These are phyloP conservation scores for Candida broadrunensis DNA, from an alignment of 805 yeast species.

Conservation along the genomic window DNA sequence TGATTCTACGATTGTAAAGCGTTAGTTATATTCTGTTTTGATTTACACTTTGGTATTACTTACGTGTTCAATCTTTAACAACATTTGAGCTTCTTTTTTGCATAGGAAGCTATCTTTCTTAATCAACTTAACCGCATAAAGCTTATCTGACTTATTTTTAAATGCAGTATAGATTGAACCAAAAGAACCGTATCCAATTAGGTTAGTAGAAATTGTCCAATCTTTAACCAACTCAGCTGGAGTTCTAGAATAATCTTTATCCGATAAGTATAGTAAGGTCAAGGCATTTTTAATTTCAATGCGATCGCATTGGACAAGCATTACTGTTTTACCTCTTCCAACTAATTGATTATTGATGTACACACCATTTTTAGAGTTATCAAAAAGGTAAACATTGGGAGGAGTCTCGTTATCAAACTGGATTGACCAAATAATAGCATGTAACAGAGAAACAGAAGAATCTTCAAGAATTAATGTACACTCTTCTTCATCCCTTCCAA, in stretches of 20 bases:
- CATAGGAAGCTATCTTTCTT: background rate
- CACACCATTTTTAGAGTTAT: constrained; percentile 51
- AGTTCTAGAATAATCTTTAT: background rate
- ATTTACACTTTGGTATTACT: too few species aligned
- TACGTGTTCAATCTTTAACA: constrained; percentile 39
- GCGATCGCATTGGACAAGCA: constrained; percentile 37
- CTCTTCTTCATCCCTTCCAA: constrained; percentile 39
- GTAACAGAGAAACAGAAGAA: constrained; percentile 42
- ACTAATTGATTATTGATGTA: constrained; percentile 34
- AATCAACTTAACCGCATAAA: constrained; percentile 51
- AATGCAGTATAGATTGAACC: constrained; percentile 48
- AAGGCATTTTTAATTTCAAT: constrained; percentile 29
- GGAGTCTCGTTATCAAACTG: constrained; percentile 47
- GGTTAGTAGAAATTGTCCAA: constrained; percentile 43
- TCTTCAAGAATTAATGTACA: constrained; percentile 31
- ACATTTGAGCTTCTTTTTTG: constrained; percentile 16
- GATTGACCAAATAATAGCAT: constrained; percentile 47
- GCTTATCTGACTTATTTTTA: constrained; percentile 15
- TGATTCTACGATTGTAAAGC: too few species aligned
- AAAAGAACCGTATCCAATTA: constrained; percentile 57
- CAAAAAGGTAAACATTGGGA: constrained; percentile 50
- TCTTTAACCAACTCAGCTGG: background rate
- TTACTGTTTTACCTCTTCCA: constrained; percentile 25
- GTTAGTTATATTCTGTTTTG: too few species aligned
- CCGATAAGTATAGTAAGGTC: background rate